Conservation (phyloP, 306 rosid species). For the Corylus americana region DNA sequence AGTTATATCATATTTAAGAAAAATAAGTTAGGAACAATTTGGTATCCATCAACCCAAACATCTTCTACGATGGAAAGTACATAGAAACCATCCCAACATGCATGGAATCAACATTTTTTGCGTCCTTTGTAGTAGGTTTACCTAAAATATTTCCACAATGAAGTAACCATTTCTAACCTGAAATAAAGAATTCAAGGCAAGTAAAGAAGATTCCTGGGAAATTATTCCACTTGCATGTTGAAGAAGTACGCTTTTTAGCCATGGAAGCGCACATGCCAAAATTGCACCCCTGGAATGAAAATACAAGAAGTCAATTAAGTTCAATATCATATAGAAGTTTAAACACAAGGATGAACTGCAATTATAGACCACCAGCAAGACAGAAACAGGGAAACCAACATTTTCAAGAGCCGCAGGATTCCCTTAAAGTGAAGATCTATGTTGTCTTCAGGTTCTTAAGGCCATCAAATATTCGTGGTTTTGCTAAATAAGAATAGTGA, state of each 20-base stretch:
- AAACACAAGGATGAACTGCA: background rate
- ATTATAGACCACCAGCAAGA: background rate
- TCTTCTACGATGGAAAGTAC: background rate
- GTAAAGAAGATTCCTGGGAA: slow-evolving; percentile 79
- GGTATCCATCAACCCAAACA: background rate
- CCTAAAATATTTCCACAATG: background rate
- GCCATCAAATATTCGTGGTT: background rate
- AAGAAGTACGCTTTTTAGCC: slow-evolving; percentile 69
- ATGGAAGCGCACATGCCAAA: slow-evolving; percentile 75
- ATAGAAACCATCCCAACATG: background rate
- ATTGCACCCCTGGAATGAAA: slow-evolving; percentile 61
- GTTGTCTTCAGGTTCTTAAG: background rate
- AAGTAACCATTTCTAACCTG: slow-evolving; percentile 51
- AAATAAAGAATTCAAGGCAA: slow-evolving; percentile 70
- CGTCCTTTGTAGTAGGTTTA: slow-evolving; percentile 1
- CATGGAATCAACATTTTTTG: slow-evolving; percentile 7
- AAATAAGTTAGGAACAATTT: background rate
- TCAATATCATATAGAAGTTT: background rate
- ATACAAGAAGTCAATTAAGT: background rate
- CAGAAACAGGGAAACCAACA: background rate
- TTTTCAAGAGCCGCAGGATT: background rate
- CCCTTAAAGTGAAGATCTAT: no score
- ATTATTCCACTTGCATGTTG: slow-evolving; percentile 73
- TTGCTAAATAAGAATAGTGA: background rate
- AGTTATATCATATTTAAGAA: background rate